These are phyloP conservation scores for Fusarium armeniacum DNA, from an alignment of 2,329 filamentous ascomycete species.

Conservation along the genomic window DNA sequence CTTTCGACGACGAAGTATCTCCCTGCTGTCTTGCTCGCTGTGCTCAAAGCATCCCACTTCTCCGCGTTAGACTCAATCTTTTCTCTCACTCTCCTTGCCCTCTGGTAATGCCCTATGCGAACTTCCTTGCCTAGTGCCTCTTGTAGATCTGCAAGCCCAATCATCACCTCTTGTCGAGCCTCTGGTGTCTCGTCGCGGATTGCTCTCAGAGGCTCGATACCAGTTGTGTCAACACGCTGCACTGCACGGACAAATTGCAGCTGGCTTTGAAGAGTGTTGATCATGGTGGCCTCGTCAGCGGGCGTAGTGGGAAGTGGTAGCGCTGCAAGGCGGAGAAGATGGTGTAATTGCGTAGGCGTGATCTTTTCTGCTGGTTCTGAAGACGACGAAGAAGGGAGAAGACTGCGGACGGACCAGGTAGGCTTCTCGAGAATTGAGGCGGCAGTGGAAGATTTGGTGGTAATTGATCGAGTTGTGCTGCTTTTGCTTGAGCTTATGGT, in stretches of 20 bases:
- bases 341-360: slow-evolving; percentile 77
- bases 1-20: slow-evolving; percentile 84
- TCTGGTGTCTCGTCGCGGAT: slow-evolving; percentile 85
- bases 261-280: slow-evolving; percentile 82
- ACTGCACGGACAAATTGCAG: slow-evolving; percentile 92
- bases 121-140: slow-evolving; percentile 72
- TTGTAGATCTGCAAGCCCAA: slow-evolving; percentile 70
- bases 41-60: slow-evolving; percentile 78
- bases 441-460: slow-evolving; percentile 37
- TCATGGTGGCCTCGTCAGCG: slow-evolving; percentile 77
- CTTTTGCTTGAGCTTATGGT: slow-evolving; percentile 9
- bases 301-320: slow-evolving; percentile 77
- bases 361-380: slow-evolving; percentile 61
- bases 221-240: slow-evolving; percentile 80
- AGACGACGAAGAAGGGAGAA: slow-evolving; percentile 67
- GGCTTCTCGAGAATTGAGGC: slow-evolving; percentile 74
- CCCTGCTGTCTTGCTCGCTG: slow-evolving; percentile 75
- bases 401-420: slow-evolving; percentile 85
- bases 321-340: slow-evolving; percentile 90
- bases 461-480: slow-evolving; percentile 13
- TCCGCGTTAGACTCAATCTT: slow-evolving; percentile 64
- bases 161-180: slow-evolving; percentile 69
- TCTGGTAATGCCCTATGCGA: slow-evolving; percentile 67
- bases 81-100: slow-evolving; percentile 58
- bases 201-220: slow-evolving; percentile 79